Evolutionary conservation across 768 basidiomycete genomes (phyloP), one percentile per base, ranked within the genome.

Genomic region (Favolaschia claudopus): DNA sequence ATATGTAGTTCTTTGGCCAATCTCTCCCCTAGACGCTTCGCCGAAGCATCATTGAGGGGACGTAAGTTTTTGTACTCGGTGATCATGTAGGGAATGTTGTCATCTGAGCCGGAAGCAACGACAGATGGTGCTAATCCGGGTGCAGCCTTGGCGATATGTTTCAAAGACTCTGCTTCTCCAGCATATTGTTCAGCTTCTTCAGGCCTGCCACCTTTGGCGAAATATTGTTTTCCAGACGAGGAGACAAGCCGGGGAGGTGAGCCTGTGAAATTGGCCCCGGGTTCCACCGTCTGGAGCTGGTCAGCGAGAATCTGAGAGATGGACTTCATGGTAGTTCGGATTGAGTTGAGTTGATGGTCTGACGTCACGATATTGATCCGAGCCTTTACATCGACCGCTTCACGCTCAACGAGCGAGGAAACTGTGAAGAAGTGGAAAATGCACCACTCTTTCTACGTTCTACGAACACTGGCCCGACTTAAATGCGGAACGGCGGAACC

Each of bases 141-240:
- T 4, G 89, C 89, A n/a, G 87, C 91, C 17, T 67, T 64, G 25
- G 79, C 65, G 46, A 93, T 90, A 3, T 80, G 84, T 59, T 76
- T 82, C 50, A 93, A 80, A 8, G 91, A 89, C 64, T 86, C 85
- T 36, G 80, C 84, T 72, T 93, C 91, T 13, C 89, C 89, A 0
- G 68, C 66, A 61, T 82, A 92, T 61, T 93, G 92, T 58, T 90
- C 91, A 52, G 48, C 68, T 55, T 91, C 88, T 15, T 58, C 48
- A 7, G 74, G 43, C 5, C 74, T 69, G 7, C 91, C 90, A 10
- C 78, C 47, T 67, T 93, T 93, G 45, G 79, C 85, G 62, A 81
- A 91, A 71, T 91, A 93, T 22, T 66, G 69, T 31, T 71, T 74
- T 7, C 88, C 88, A 5, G 79, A 76, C 1, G 89, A 86, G 17